Evolutionary conservation across 1,139 yeast genomes (phyloP), one percentile per base, ranked within the genome.

Genomic region (Blastobotrys petasosporus): DNA sequence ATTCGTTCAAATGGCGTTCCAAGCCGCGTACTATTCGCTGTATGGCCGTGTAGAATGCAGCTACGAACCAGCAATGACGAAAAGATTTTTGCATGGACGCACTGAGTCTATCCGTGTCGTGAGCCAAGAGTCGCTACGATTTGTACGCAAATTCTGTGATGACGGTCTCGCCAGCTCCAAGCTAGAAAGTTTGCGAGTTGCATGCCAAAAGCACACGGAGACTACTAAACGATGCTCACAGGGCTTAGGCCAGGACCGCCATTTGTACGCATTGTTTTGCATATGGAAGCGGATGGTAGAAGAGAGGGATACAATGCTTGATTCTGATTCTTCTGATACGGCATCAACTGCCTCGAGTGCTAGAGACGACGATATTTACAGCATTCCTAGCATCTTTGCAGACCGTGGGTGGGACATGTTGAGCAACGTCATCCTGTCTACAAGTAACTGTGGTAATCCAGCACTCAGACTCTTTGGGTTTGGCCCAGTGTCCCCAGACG

Each of bases 21-120:
- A 88, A 65, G 87, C 94, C 3, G 87, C 95, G 9, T 88, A 87
- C 65, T 88, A 86, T 62, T 94, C 95, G 0, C 74, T 88, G 44
- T 88, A 88, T 62, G 97, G 97, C 39, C 85, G 85, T 60, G 94
- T 87, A 37, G 97, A 87, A 63, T 85, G 94, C 56, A 86, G 95
- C 11, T 88, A 88, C 64, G 97, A 88, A 67, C 97, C 97, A 2
- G 95, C 95, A 10, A 88, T 88, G 97, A 88, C 96, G 1, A 88
- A 88, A 64, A 73, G 73, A 49, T 88, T 81, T 61, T 75, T 82
- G 54, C 95, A 88, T 62, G 97, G 96, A 12, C 76, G 97, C 62
- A 88, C 97, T 0, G 97, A 88, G 65, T 95, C 96, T 3, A 80
- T 88, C 45, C 74, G 96, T 56, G 77, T 94, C 0, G 96, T 87